These are phyloP conservation scores for Kockovaella imperatae DNA, from an alignment of 768 basidiomycete species.

Conservation along the genomic window DNA sequence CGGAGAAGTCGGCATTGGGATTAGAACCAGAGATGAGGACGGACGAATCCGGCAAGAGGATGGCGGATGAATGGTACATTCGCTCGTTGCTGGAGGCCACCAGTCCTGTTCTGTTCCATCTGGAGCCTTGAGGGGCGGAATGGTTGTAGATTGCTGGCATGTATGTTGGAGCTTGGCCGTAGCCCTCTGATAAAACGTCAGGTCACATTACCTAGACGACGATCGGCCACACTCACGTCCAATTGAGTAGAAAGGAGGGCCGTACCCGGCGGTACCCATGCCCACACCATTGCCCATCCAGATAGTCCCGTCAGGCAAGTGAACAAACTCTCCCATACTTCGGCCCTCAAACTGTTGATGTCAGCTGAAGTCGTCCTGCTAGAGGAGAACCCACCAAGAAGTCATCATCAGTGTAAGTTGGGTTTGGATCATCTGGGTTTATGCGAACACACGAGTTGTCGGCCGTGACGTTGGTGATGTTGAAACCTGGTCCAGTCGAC, in stretches of 20 bases:
- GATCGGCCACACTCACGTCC: conserved; percentile 30
- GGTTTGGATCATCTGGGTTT: conserved; percentile 53
- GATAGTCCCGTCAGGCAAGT: conserved; percentile 49
- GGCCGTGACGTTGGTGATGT: conserved; percentile 51
- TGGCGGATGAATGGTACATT: conserved; percentile 83
- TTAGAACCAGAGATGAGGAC: conserved; percentile 86
- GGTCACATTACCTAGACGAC: too few relatives aligned
- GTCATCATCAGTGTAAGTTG: conserved; percentile 37
- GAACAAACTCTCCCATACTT: conserved; percentile 88
- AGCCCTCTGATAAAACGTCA: too few relatives aligned
- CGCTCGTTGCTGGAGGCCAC: conserved; percentile 60
- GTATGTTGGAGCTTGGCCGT: conserved; percentile 71
- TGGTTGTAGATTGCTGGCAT: conserved; percentile 77
- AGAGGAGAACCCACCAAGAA: conserved; percentile 12
- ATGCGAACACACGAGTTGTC: conserved; percentile 74
- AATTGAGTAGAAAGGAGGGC: conserved; percentile 52
- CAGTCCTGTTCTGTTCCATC: conserved; percentile 60
- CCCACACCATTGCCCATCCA: conserved; percentile 60
- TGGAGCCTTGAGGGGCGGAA: conserved; percentile 58
- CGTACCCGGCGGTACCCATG: conserved; percentile 85
- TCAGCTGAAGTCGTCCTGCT: not conserved
- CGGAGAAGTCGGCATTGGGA: conserved; percentile 68
- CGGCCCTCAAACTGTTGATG: conserved; percentile 30
- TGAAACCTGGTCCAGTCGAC: conserved; percentile 62
- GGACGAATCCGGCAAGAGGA: conserved; percentile 74